phyloP scores from a whole-genome alignment of 2,329 filamentous ascomycete genomes.

The Cladosporium sp. region DNA sequence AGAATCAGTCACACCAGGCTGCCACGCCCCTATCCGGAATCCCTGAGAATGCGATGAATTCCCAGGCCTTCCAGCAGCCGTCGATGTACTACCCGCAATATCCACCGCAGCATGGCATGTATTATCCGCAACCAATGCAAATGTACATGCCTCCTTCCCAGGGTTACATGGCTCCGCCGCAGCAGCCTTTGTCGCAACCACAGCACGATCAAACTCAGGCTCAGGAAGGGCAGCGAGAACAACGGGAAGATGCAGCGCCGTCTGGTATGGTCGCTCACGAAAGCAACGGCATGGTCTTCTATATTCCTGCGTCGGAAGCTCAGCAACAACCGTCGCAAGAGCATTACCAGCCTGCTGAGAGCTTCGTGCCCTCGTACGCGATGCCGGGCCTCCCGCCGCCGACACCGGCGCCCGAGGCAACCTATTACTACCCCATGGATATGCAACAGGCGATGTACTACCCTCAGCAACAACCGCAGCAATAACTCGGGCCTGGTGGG shows the following conservation, averaged over 20 bases:
- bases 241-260: constrained; percentile 28
- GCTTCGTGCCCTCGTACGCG: constrained; percentile 29
- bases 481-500: constrained; percentile 6
- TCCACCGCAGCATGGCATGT: constrained; percentile 54
- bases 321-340: constrained; percentile 20
- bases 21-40: constrained; percentile 86
- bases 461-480: constrained; percentile 14
- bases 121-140: constrained; percentile 51
- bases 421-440: constrained; percentile 20
- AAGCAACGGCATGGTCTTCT: constrained; percentile 93
- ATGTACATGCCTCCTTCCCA: constrained; percentile 26
- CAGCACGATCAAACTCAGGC: constrained; percentile 10
- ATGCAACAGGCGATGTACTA: constrained; percentile 18
- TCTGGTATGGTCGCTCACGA: constrained; percentile 69
- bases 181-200: constrained; percentile 12
- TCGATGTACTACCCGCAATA: constrained; percentile 56
- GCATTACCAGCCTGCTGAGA: constrained; percentile 28
- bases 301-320: constrained; percentile 44
- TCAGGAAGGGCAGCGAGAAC: constrained; percentile 24
- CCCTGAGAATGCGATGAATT: constrained; percentile 85
- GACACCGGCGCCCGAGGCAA: constrained; percentile 20
- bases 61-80: constrained; percentile 74
- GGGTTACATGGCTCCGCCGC: constrained; percentile 25
- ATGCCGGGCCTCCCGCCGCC: constrained; percentile 28
- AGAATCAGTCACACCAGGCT: constrained; percentile 62